Evolutionary conservation across 345 rosid species (phyloP).

Genomic region (Euclidium syriacum): DNA sequence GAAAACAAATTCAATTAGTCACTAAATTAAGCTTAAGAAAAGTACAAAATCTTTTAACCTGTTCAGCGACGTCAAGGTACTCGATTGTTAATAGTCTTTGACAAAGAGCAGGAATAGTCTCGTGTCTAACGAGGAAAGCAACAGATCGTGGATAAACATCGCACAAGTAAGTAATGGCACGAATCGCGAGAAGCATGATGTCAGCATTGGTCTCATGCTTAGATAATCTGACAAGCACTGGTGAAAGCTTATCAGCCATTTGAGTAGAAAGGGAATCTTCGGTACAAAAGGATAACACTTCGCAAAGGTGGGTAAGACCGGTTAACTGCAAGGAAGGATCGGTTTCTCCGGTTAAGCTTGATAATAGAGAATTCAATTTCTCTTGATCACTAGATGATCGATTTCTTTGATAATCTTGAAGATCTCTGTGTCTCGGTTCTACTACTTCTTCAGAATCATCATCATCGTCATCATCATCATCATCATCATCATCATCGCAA

Average conservation of each 20-base stretch:
- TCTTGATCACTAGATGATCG: conserved; percentile 63
- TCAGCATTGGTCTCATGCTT: conserved; percentile 59
- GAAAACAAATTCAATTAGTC: no score
- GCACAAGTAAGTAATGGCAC: conserved; percentile 86
- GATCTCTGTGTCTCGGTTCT: conserved; percentile 45
- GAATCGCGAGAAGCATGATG: conserved; percentile 69
- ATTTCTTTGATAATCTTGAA: conserved; percentile 58
- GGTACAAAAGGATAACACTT: conserved; percentile 77
- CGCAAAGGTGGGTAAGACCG: conserved; percentile 79
- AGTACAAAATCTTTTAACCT: conserved; percentile 46
- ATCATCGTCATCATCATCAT: conserved; percentile 61
- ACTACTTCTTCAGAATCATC: conserved; percentile 49
- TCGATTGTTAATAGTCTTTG: conserved; percentile 66
- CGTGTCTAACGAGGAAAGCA: conserved; percentile 64
- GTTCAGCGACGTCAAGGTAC: conserved; percentile 94
- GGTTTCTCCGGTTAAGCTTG: conserved; percentile 46
- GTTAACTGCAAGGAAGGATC: conserved; percentile 58
- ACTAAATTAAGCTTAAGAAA: background rate
- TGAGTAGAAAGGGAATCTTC: conserved; percentile 66
- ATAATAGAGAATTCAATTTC: conserved; percentile 54
- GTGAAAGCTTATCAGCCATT: conserved; percentile 68
- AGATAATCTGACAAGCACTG: conserved; percentile 66
- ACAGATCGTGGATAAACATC: conserved; percentile 87
- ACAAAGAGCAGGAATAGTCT: conserved; percentile 78
- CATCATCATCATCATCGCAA: conserved; percentile 74